Evolutionary conservation across 2,329 filamentous ascomycete species (phyloP).

Genomic region (Podosphaera aphanis): DNA sequence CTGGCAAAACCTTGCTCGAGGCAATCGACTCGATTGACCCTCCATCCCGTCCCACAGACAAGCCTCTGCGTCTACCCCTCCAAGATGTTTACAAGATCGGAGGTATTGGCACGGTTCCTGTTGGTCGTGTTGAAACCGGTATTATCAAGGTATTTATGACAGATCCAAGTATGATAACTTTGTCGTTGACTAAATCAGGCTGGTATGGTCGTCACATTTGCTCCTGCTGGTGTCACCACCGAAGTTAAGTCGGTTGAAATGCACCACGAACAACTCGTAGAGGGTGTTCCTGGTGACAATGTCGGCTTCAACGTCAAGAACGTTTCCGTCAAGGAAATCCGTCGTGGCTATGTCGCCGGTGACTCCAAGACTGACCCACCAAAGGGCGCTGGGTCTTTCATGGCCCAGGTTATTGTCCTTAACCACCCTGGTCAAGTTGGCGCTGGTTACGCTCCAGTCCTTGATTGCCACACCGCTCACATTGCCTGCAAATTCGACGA

Average conservation of each 20-base stretch:
- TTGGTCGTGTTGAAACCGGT: conserved; percentile 99
- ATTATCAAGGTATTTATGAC: conserved; percentile 32
- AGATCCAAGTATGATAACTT: too few relatives aligned
- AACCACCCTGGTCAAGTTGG: conserved; percentile 99
- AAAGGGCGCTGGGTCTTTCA: conserved; percentile 74
- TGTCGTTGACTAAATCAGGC: conserved; percentile 16
- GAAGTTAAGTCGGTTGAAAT: conserved; percentile 99
- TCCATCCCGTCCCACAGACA: conserved; percentile 84
- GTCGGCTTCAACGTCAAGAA: conserved; percentile 99
- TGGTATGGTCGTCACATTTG: conserved; percentile 92
- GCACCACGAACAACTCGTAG: conserved; percentile 96
- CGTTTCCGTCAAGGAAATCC: conserved; percentile 99
- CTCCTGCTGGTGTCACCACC: conserved; percentile 96
- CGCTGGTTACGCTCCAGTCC: conserved; percentile 95
- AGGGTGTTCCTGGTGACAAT: conserved; percentile 98
- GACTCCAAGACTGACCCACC: conserved; percentile 99
- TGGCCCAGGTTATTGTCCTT: conserved; percentile 98
- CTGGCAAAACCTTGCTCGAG: conserved; percentile 96
- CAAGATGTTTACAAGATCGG: conserved; percentile 99
- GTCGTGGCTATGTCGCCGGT: conserved; percentile 98
- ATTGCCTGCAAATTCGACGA: conserved; percentile 99
- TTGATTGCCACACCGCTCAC: conserved; percentile 99
- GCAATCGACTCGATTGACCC: conserved; percentile 92
- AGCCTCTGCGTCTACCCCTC: conserved; percentile 98
- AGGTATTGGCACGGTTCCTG: conserved; percentile 98